Evolutionary conservation across 805 yeast species (phyloP), one percentile per base, ranked within the genome.

Genomic region (Barnettozyma sucrosica): DNA sequence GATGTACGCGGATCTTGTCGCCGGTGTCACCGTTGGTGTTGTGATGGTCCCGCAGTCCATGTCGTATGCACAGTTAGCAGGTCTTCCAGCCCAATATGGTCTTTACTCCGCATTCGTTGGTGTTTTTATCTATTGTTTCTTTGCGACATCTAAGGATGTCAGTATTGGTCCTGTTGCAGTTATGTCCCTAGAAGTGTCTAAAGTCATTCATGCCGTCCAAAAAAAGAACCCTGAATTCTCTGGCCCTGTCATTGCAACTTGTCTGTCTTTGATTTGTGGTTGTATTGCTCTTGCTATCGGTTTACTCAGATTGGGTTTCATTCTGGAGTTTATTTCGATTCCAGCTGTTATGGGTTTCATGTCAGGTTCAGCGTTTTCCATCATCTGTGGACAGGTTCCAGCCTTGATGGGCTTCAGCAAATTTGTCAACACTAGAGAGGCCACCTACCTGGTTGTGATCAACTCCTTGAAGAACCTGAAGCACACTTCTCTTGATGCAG

Each of bases 81-180:
- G 85, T 5, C 74, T 90, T 51, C 72, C 81, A 5, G 80, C 96
- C 6, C 84, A 89, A 64, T 90, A 82, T 58, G 97, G 97, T 43
- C 76, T 90, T 41, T 90, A 90, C 67, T 87, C 97, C 13, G 86
- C 95, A 0, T 90, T 90, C 60, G 83, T 90, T 41, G 97, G 97
- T 62, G 95, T 89, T 11, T 76, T 89, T 60, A 79, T 85, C 45
- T 90, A 90, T 66, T 84, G 95, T 43, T 77, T 90, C 58, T 90
- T 90, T 67, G 97, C 97, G 13, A 90, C 97, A 13, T 85, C 95
- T 21, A 90, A 90, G 66, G 97, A 90, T 72, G 96, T 90, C 34
- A 85, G 95, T 51, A 89, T 90, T 58, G 97, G 97, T 24, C 97
- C 97, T 10, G 97, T 90, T 33, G 97, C 97, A 11, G 97, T 90